Conservation (phyloP, 257 asterid genomes). For the Solanum ossicruentum region DNA sequence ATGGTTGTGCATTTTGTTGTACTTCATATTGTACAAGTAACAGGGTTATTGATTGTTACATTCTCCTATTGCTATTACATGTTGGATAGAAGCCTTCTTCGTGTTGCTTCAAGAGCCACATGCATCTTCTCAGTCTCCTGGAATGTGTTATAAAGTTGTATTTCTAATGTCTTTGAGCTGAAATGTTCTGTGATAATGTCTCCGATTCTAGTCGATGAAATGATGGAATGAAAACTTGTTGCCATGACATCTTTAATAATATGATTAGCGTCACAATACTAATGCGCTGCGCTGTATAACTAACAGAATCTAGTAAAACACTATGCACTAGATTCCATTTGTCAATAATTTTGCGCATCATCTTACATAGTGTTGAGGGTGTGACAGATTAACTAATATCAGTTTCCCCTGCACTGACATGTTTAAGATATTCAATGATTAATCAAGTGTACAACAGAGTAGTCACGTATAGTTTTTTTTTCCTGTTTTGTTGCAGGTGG, state of each 20-base stretch:
- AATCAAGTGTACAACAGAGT: background rate
- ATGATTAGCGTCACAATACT: background rate
- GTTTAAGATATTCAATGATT: background rate
- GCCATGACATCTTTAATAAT: background rate
- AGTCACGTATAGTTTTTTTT: background rate
- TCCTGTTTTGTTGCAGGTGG: conserved; percentile 43
- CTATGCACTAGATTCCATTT: background rate
- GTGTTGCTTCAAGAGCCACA: background rate
- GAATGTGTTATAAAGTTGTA: background rate
- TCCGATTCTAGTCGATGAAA: background rate
- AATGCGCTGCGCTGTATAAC: background rate
- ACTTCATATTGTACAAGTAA: background rate
- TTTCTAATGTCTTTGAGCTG: background rate
- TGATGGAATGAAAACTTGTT: background rate
- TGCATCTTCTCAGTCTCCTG: background rate
- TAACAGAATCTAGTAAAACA: background rate
- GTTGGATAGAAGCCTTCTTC: background rate
- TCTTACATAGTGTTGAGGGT: background rate
- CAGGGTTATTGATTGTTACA: background rate
- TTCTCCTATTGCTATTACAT: background rate
- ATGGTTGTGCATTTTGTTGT: background rate
- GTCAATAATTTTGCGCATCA: background rate
- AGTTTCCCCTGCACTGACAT: background rate
- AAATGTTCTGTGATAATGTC: background rate
- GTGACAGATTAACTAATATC: background rate